Evolutionary conservation across 352 stramenopile species (phyloP).

Genomic region (Phytophthora vignae): DNA sequence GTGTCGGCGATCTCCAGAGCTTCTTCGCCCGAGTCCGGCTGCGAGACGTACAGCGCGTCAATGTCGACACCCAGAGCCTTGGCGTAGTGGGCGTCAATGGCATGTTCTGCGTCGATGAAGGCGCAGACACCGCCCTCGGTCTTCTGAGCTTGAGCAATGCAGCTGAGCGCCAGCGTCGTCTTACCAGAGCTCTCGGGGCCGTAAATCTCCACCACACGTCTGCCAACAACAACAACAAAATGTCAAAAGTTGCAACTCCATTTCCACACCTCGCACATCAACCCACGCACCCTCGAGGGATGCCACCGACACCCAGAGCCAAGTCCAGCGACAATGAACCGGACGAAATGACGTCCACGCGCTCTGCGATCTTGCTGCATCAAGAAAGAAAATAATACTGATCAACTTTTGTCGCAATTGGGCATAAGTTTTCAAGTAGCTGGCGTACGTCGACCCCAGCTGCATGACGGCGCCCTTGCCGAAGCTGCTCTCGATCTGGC

Average conservation of each 20-base stretch:
- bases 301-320: slow-evolving; percentile 92
- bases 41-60: slow-evolving; percentile 96
- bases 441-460: slow-evolving; percentile 88
- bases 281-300: slow-evolving; percentile 89
- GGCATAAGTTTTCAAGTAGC: neutral
- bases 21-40: slow-evolving; percentile 98
- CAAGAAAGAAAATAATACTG: neutral
- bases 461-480: slow-evolving; percentile 97
- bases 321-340: slow-evolving; percentile 95
- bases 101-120: slow-evolving; percentile 99
- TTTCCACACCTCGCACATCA: neutral
- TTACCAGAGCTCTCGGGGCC: slow-evolving; percentile 98
- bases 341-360: slow-evolving; percentile 94
- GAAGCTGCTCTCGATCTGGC: slow-evolving; percentile 96
- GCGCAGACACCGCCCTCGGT: slow-evolving; percentile 91
- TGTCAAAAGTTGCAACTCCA: slow-evolving; percentile 19
- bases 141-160: slow-evolving; percentile 96
- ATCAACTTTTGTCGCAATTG: slow-evolving; percentile 16
- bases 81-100: slow-evolving; percentile 97
- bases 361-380: slow-evolving; percentile 81
- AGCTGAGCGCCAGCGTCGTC: slow-evolving; percentile 98
- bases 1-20: slow-evolving; percentile 99
- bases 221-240: slow-evolving; percentile 26
- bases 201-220: slow-evolving; percentile 99
- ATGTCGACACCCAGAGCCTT: slow-evolving; percentile 95